phyloP scores from a whole-genome alignment of 2,329 filamentous ascomycete genomes.

The Triangularia setosa region DNA sequence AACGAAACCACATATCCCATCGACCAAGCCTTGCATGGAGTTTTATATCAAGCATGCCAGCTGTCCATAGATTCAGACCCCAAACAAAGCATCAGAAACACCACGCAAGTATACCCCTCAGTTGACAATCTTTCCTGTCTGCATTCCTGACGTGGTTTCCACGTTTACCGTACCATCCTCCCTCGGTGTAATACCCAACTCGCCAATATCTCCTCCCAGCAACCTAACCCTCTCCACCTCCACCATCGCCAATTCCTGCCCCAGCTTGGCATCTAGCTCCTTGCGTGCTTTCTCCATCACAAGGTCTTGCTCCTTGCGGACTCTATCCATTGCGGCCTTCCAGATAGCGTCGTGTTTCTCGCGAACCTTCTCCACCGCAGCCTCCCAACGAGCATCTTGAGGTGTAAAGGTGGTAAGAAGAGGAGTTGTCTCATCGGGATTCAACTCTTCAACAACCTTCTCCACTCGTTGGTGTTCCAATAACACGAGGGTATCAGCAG shows the following conservation, averaged over 20 bases:
- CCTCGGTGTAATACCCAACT: not conserved
- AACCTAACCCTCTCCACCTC: not conserved
- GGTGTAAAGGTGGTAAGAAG: not conserved
- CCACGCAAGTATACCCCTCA: not conserved
- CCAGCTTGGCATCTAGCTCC: not conserved
- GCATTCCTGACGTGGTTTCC: not conserved
- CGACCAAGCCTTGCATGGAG: not conserved
- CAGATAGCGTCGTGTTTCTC: not conserved
- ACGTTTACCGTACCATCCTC: not conserved
- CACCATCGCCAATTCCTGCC: not conserved
- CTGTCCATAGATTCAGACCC: not conserved
- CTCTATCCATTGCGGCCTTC: not conserved
- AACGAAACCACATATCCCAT: not conserved
- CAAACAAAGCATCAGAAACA: not conserved
- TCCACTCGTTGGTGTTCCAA: too few relatives aligned
- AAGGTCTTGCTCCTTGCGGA: not conserved
- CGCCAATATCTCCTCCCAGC: too few relatives aligned
- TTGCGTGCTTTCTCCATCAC: not conserved
- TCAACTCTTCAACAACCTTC: not conserved
- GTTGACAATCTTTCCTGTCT: not conserved
- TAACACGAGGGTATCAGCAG: conserved; percentile 32
- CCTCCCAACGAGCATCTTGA: not conserved
- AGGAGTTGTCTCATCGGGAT: not conserved
- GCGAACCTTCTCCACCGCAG: not conserved
- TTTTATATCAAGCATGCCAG: not conserved